Evolutionary conservation across 108 stramenopile genomes (phyloP).

Genomic region (Conticribra guillardii): DNA sequence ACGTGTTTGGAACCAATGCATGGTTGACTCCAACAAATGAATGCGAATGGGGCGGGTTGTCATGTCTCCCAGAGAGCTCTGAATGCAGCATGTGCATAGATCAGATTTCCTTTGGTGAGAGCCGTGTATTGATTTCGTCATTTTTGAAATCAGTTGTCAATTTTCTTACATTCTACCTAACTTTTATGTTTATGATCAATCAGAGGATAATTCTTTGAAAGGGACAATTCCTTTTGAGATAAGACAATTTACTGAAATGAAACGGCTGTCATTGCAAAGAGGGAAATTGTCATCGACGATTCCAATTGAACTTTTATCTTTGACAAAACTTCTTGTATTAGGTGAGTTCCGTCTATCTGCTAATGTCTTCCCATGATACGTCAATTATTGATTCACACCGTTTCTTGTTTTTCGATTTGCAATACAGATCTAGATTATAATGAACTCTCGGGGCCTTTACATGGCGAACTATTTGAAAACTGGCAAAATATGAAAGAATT

Average conservation of each 20-base stretch:
- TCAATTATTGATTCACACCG: too few species aligned
- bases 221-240: slow-evolving; percentile 63
- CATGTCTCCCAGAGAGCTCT: slow-evolving; percentile 37
- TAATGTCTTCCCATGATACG: too few species aligned
- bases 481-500: slow-evolving; percentile 28
- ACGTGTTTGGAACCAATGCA: slow-evolving; percentile 34
- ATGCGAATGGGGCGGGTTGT: slow-evolving; percentile 70
- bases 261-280: slow-evolving; percentile 50
- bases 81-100: slow-evolving; percentile 2
- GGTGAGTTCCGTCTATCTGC: background rate
- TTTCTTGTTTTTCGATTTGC: background rate
- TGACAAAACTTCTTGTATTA: slow-evolving; percentile 22
- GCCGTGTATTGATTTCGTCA: background rate
- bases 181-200: too few species aligned
- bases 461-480: background rate
- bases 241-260: slow-evolving; percentile 32
- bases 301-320: slow-evolving; percentile 47
- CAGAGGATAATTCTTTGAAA: slow-evolving; percentile 59
- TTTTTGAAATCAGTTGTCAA: too few species aligned
- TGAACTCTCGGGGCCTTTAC: slow-evolving; percentile 2
- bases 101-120: slow-evolving; percentile 3
- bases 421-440: slow-evolving; percentile 10
- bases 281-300: slow-evolving; percentile 61
- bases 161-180: too few species aligned
- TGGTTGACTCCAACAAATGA: slow-evolving; percentile 63